Conservation (phyloP, 495 filamentous ascomycete species). For the Tuber melanosporum region DNA sequence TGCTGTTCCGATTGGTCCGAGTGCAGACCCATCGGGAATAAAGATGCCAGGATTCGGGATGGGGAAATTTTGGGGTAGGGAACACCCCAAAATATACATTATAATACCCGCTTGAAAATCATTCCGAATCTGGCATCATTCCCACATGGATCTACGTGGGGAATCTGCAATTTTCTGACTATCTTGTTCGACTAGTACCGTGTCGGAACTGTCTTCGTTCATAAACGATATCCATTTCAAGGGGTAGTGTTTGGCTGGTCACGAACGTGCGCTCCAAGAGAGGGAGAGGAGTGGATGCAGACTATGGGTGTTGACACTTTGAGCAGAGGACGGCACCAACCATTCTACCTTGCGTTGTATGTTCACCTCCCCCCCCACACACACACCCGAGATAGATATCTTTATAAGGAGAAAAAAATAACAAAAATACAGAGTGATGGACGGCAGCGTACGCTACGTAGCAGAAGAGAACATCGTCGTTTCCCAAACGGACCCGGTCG, state of each 20-base stretch:
- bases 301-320: constrained; percentile 59
- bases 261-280: constrained; percentile 45
- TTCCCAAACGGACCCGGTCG: constrained; percentile 47
- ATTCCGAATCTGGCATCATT: neutral
- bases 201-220: constrained; percentile 78
- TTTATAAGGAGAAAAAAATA: constrained; percentile 9
- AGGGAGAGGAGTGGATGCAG: constrained; percentile 54
- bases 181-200: constrained; percentile 52
- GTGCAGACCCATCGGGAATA: constrained; percentile 20
- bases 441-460: constrained; percentile 66
- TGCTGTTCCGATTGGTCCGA: neutral
- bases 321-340: constrained; percentile 59
- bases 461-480: constrained; percentile 73
- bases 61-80: neutral
- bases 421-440: constrained; percentile 53
- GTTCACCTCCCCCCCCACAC: constrained; percentile 41
- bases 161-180: constrained; percentile 9
- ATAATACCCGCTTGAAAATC: neutral
- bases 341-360: constrained; percentile 79
- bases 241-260: constrained; percentile 88
- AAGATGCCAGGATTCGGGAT: constrained; percentile 18
- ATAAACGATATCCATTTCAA: constrained; percentile 70
- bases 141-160: neutral
- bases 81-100: neutral
- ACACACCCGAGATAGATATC: neutral